Conservation (phyloP, 306 rosid species). For the Nissolia schottii region DNA sequence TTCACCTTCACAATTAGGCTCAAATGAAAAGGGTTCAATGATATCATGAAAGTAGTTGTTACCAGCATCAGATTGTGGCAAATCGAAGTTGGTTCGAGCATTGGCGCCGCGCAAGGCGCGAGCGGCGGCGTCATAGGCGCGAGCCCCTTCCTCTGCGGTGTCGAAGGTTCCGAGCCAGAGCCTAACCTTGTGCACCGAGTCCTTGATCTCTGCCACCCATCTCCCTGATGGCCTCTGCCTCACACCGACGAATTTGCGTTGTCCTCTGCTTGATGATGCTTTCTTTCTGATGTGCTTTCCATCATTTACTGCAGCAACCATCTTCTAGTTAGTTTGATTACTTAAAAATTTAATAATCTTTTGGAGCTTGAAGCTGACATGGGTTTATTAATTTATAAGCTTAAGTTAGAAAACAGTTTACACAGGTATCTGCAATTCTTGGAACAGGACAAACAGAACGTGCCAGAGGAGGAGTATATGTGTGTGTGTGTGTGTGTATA, state of each 20-base stretch:
- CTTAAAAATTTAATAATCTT: background rate
- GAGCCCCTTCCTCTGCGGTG: conserved; percentile 41
- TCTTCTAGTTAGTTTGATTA: background rate
- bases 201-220: conserved; percentile 66
- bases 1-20: background rate
- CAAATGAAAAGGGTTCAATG: conserved; percentile 40
- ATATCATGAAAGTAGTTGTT: background rate
- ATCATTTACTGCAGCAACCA: background rate
- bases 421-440: background rate
- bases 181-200: conserved; percentile 47
- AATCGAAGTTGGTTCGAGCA: conserved; percentile 52
- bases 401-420: no score
- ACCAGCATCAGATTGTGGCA: background rate
- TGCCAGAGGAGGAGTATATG: no score
- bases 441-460: background rate
- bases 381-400: background rate
- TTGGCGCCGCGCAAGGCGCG: conserved; percentile 39
- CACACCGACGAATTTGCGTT: conserved; percentile 42
- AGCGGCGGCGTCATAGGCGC: conserved; percentile 40
- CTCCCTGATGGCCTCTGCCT: conserved; percentile 52
- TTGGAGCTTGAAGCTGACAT: background rate
- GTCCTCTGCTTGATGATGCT: conserved; percentile 38
- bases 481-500: background rate
- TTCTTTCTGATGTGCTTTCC: conserved; percentile 20
- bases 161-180: conserved; percentile 57